phyloP scores from a whole-genome alignment of 169 alveolate species.

The Plasmodium gonderi region DNA sequence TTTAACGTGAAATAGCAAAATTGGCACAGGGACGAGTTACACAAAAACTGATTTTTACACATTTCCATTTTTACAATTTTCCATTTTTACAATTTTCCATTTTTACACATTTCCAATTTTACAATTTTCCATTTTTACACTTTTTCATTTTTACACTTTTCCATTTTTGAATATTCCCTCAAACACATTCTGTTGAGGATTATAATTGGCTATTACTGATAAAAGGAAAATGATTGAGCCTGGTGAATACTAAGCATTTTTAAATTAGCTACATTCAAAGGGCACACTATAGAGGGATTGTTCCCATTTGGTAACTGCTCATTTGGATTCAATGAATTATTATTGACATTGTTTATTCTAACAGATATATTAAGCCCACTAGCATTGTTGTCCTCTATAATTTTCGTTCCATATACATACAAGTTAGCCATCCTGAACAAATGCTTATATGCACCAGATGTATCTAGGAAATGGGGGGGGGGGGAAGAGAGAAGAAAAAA shows the following conservation, averaged over 20 bases:
- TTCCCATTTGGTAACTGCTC: slow-evolving; percentile 33
- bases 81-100: not conserved
- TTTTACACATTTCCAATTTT: too few relatives aligned
- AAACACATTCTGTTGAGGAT: not conserved
- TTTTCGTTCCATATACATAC: slow-evolving; percentile 28
- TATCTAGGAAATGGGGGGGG: not conserved
- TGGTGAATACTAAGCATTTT: slow-evolving; percentile 1
- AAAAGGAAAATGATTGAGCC: slow-evolving; percentile 36
- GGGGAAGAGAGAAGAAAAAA: not conserved
- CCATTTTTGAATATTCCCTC: too few relatives aligned
- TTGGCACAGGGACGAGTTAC: not conserved
- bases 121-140: too few relatives aligned
- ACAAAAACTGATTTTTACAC: not conserved
- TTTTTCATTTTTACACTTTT: too few relatives aligned
- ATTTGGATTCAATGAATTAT: slow-evolving; percentile 24
- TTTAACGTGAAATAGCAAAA: too few relatives aligned
- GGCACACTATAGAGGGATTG: slow-evolving; percentile 26
- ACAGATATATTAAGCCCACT: slow-evolving; percentile 12
- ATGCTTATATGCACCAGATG: not conserved
- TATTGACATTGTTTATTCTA: slow-evolving; percentile 34
- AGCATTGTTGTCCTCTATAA: slow-evolving; percentile 26
- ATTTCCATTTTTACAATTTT: not conserved
- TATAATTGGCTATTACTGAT: slow-evolving; percentile 41
- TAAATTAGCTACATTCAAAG: slow-evolving; percentile 29
- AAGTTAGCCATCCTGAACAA: slow-evolving; percentile 46